Base-by-base conservation (phyloP, 257 asterid genomes). In the Verbena officinalis region DNA sequence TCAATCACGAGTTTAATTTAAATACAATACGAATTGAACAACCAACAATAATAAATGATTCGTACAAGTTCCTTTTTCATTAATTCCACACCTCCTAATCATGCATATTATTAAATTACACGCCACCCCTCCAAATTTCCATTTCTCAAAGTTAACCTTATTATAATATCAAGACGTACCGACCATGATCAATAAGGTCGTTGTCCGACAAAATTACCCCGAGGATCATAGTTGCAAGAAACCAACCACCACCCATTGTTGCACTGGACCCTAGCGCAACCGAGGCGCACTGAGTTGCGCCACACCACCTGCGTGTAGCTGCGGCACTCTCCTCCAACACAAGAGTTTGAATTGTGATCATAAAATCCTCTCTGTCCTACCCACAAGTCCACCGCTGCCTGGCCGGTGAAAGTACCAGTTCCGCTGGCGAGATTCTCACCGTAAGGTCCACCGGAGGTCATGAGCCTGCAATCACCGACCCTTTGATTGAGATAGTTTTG, bases 371-470 rank as follows among this genome's bases (percentile, higher is more conserved):
- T 73, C 65, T 84, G 84, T 0, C 20, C 49, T 4, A 70, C 86
- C 91, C 91, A 84, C 75, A 72, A 4, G 2, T 44, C 40, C 15
- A 82, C 82, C 0, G 85, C 89, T 0, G 39, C 55, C 0, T 7
- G 7, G 1, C 80, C 89, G 0, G 80, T 66, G 53, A 82, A 64
- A 7, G 38, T 68, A 0, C 69, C 74, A 0, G 15, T 8, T 7
- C 84, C 83, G 20, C 39, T 46, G 21, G 86, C 84, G 0, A 84
- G 64, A 22, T 84, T 84, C 69, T 81, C 88, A 0, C 84, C 86
- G 9, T 75, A 79, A 1, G 72, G 75, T 13, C 65, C 15, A 0
- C n/a, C n/a, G 30, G 91, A 84, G 7, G 81, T 84, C 1, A 64
- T 66, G 9, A 84, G 56, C 30, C 74, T 69, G 75, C 88, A 84